Evolutionary conservation across 805 yeast species (phyloP).

Genomic region (Kodamaea jinghongensis): DNA sequence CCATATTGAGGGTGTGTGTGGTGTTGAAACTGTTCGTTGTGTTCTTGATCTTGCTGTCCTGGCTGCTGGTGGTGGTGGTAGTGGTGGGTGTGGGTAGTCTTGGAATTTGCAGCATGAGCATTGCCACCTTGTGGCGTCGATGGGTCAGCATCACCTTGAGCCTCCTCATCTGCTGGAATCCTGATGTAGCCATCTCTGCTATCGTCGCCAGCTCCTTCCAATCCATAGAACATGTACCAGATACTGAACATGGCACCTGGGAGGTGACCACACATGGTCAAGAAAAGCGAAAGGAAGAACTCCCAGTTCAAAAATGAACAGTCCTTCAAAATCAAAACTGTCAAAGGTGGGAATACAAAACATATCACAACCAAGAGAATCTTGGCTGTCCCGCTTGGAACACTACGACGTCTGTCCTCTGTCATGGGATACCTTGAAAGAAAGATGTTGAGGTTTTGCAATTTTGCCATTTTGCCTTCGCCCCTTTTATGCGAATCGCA

Average conservation of each 20-base stretch:
- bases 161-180: slow-evolving; percentile 19
- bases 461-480: too few relatives aligned
- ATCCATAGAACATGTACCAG: slow-evolving; percentile 16
- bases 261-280: slow-evolving; percentile 31
- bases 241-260: slow-evolving; percentile 35
- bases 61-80: slow-evolving; percentile 1
- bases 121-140: neutral
- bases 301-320: slow-evolving; percentile 33
- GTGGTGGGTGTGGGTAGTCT: slow-evolving; percentile 2
- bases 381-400: slow-evolving; percentile 9
- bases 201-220: slow-evolving; percentile 3
- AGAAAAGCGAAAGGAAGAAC: slow-evolving; percentile 28
- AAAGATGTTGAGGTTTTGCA: too few relatives aligned
- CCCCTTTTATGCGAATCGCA: too few relatives aligned
- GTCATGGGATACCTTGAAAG: too few relatives aligned
- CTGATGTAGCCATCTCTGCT: slow-evolving; percentile 20
- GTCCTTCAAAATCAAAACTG: slow-evolving; percentile 30
- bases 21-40: neutral
- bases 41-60: neutral
- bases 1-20: neutral
- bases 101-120: neutral
- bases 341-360: slow-evolving; percentile 38
- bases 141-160: neutral
- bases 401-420: neutral
- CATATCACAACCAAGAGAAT: slow-evolving; percentile 23